A percentile compares a stretch with the other conserved stretches of the same genome.
phyloP scores from a whole-genome alignment of 176 grass and related monocot species.

The Carex cristatella region DNA sequence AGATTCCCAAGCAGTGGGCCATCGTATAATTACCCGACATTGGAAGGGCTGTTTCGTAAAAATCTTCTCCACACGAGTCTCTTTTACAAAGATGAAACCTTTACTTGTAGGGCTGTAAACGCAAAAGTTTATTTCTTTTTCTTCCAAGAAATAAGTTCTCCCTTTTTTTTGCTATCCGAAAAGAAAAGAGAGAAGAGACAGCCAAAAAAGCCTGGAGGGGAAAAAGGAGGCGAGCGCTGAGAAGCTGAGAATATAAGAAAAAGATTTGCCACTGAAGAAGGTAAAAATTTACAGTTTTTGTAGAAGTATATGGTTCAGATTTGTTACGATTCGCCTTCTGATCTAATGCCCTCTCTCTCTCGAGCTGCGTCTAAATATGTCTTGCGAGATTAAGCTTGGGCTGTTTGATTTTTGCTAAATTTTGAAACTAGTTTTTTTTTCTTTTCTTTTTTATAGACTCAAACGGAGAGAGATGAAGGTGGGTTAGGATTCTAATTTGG shows the following conservation, averaged over 20 bases:
- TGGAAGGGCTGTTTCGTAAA: neutral
- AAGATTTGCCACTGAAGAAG: neutral
- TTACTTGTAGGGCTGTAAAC: neutral
- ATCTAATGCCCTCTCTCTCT: neutral
- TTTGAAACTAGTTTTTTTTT: conserved; percentile 26
- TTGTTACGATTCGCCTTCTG: neutral
- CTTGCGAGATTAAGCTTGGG: neutral
- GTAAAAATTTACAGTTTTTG: neutral
- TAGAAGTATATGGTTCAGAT: neutral
- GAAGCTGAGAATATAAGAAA: conserved; percentile 24
- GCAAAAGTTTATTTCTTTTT: conserved; percentile 22
- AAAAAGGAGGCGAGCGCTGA: conserved; percentile 8
- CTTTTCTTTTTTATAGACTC: conserved; percentile 5
- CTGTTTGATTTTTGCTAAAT: conserved; percentile 13
- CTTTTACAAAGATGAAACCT: neutral
- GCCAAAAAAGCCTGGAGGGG: neutral
- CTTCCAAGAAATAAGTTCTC: neutral
- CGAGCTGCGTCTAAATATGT: neutral
- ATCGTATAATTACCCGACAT: neutral
- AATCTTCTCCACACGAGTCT: neutral
- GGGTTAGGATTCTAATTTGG: neutral
- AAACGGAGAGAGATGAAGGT: neutral
- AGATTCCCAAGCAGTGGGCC: neutral
- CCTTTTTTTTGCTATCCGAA: conserved; percentile 12
- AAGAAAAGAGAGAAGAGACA: conserved; percentile 16